Evolutionary conservation across 257 asterid genomes (phyloP).

Genomic region (Solanum lignicaule): DNA sequence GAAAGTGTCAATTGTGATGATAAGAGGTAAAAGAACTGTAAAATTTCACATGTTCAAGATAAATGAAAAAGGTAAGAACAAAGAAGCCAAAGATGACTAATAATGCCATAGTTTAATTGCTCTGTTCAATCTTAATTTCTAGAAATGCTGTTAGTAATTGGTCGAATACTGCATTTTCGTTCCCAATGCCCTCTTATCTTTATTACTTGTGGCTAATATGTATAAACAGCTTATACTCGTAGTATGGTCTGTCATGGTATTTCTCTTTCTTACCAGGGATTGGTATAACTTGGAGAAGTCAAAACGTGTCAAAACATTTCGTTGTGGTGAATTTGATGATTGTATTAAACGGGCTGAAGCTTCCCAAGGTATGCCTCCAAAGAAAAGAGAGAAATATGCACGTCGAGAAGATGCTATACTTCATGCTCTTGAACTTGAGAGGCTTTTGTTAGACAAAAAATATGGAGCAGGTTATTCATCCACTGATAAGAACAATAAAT

Average conservation of each 20-base stretch:
- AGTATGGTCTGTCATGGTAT: background rate
- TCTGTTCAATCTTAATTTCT: background rate
- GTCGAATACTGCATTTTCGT: background rate
- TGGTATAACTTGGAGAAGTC: constrained; percentile 99
- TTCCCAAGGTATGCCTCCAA: constrained; percentile 87
- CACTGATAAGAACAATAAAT: constrained; percentile 26
- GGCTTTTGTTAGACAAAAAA: constrained; percentile 53
- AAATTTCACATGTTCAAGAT: background rate
- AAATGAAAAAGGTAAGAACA: background rate
- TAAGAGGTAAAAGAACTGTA: background rate
- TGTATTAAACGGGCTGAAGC: constrained; percentile 98
- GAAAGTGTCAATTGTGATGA: background rate
- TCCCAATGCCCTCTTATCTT: background rate
- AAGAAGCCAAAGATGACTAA: background rate
- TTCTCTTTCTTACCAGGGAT: constrained; percentile 45
- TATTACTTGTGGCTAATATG: background rate
- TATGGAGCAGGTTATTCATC: constrained; percentile 51
- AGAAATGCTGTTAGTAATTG: background rate
- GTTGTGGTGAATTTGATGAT: constrained; percentile 93
- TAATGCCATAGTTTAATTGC: background rate
- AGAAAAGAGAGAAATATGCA: constrained; percentile 98
- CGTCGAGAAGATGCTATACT: constrained; percentile 97
- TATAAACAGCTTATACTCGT: background rate
- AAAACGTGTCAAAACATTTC: constrained; percentile 89
- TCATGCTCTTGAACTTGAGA: constrained; percentile 97